These are phyloP conservation scores for Lepidium didymum DNA, from an alignment of 345 rosid genomes.

Conservation along the genomic window DNA sequence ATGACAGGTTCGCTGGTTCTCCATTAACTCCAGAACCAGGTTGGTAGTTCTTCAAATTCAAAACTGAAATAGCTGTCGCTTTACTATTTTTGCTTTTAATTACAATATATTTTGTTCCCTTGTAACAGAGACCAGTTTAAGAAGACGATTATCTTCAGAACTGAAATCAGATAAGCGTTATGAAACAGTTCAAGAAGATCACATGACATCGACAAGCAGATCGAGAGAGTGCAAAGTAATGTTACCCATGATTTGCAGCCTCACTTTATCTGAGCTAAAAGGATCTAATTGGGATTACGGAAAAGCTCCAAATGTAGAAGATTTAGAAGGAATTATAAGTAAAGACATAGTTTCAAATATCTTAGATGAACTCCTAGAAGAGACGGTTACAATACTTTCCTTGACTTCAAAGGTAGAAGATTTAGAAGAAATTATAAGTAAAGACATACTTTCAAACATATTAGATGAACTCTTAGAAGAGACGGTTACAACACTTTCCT, in stretches of 20 bases:
- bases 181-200: not conserved
- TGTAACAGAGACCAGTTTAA: constrained; percentile 12
- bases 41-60: constrained; percentile 19
- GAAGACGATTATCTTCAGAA: constrained; percentile 9
- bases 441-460: constrained; percentile 13
- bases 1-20: constrained; percentile 37
- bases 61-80: not conserved
- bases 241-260: constrained; percentile 12
- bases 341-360: constrained; percentile 14
- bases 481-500: constrained; percentile 22
- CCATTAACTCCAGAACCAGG: constrained; percentile 35
- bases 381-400: constrained; percentile 24
- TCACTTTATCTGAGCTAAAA: constrained; percentile 10
- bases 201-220: not conserved
- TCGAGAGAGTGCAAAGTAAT: constrained; percentile 4
- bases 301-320: constrained; percentile 9
- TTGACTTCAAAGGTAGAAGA: constrained; percentile 9
- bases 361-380: constrained; percentile 29
- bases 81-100: not conserved
- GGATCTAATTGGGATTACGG: not conserved
- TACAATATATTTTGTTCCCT: not conserved
- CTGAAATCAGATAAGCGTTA: not conserved
- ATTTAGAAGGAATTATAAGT: constrained; percentile 10
- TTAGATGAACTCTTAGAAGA: constrained; percentile 31
- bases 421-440: constrained; percentile 7